Evolutionary conservation across 208 protist species (phyloP).

Genomic region (Polymyxa betae): DNA sequence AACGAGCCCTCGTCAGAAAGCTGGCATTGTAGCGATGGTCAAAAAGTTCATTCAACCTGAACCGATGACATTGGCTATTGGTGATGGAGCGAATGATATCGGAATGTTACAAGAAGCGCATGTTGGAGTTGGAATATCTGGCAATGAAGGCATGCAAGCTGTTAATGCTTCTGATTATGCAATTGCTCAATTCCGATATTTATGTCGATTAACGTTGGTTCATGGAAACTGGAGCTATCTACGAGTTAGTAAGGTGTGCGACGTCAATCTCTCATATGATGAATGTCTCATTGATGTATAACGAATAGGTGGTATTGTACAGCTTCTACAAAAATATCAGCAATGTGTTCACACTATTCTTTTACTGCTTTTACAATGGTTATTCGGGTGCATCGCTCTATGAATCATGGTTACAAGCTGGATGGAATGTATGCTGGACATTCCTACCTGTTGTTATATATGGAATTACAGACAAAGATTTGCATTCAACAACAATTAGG

Average conservation of each 20-base stretch:
- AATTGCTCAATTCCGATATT: slow-evolving; percentile 62
- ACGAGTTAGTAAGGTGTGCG: slow-evolving; percentile 55
- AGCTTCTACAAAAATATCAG: slow-evolving; percentile 60
- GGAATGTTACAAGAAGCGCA: slow-evolving; percentile 70
- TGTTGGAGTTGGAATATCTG: slow-evolving; percentile 69
- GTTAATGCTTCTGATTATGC: slow-evolving; percentile 64
- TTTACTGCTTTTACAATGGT: slow-evolving; percentile 54
- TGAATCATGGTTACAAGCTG: slow-evolving; percentile 40
- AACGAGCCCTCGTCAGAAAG: slow-evolving; percentile 62
- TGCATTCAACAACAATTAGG: not conserved
- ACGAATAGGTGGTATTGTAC: slow-evolving; percentile 48
- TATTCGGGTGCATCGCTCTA: slow-evolving; percentile 50
- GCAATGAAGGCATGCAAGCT: slow-evolving; percentile 65
- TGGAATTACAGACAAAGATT: not conserved
- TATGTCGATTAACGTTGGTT: slow-evolving; percentile 62
- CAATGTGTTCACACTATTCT: slow-evolving; percentile 40
- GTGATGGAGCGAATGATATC: slow-evolving; percentile 71
- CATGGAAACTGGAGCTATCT: slow-evolving; percentile 65
- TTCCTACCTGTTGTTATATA: not conserved
- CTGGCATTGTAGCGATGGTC: slow-evolving; percentile 60
- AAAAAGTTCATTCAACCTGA: slow-evolving; percentile 48
- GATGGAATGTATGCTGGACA: not conserved
- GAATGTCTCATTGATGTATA: not conserved
- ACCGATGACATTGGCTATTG: slow-evolving; percentile 67
- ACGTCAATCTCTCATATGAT: not conserved